Percentiles rank a stretch among this genome's conserved stretches.
phyloP scores from a whole-genome alignment of 139 green algal genomes.

The Mesotaenium endlicherianum region DNA sequence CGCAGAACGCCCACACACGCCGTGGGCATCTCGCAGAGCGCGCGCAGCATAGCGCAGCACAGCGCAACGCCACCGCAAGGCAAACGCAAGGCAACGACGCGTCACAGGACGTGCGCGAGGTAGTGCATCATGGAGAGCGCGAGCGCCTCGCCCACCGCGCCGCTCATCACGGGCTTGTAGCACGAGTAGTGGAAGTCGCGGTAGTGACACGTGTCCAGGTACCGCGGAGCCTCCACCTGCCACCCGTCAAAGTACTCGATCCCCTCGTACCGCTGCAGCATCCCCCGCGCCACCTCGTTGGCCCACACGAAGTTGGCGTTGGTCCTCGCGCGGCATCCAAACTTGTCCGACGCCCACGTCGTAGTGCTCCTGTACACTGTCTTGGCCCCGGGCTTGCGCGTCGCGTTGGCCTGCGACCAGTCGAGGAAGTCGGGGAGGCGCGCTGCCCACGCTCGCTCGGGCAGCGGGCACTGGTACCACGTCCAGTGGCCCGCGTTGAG shows the following conservation, averaged over 20 bases:
- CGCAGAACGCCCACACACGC: no score
- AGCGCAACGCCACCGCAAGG: no score
- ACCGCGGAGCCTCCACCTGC: not conserved
- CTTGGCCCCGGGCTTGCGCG: not conserved
- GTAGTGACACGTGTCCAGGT: not conserved
- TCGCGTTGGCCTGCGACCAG: not conserved
- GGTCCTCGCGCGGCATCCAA: not conserved
- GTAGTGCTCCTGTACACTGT: not conserved
- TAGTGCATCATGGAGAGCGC: not conserved
- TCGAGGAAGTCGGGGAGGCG: not conserved
- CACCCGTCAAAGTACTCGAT: not conserved
- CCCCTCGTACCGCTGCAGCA: not conserved
- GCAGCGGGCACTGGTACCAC: not conserved
- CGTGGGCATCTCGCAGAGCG: no score
- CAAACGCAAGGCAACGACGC: no score
- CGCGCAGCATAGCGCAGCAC: no score
- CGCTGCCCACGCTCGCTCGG: not conserved
- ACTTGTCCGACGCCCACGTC: not conserved
- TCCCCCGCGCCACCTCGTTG: not conserved
- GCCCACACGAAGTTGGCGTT: slow-evolving; percentile 5
- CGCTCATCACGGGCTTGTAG: not conserved
- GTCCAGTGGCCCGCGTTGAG: slow-evolving; percentile 1
- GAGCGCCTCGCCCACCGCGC: not conserved
- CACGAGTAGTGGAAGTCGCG: slow-evolving; percentile 4
- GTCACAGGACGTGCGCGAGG: no score